A percentile compares a stretch with the other conserved stretches of the same genome.
phyloP scores from a whole-genome alignment of 768 basidiomycete genomes.

The Kwoniella mangroviensis region DNA sequence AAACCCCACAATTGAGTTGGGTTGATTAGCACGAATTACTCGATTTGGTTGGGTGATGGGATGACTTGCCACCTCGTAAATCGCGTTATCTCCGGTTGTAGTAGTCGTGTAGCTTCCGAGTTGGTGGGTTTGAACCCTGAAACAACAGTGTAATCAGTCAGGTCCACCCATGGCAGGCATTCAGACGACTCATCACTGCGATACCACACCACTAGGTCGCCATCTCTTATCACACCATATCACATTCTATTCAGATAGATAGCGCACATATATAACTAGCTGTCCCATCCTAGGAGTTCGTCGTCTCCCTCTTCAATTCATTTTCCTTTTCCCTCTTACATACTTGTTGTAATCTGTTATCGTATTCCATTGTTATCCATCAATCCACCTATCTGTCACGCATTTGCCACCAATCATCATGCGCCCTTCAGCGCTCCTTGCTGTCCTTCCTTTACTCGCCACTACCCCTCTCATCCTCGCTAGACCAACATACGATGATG shows the following conservation, averaged over 20 bases:
- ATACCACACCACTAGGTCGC: background rate
- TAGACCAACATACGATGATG: conserved; percentile 18
- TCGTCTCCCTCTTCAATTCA: conserved; percentile 3
- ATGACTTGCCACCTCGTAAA: background rate
- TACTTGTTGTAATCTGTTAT: background rate
- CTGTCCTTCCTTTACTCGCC: conserved; percentile 54
- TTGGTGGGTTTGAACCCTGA: background rate
- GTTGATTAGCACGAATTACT: background rate
- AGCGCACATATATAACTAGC: conserved; percentile 3
- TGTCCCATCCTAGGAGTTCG: background rate
- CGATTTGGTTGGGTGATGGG: conserved; percentile 10
- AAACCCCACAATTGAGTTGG: background rate
- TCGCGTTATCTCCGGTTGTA: conserved; percentile 25
- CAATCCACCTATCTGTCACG: background rate
- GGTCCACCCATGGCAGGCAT: background rate
- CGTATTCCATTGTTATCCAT: background rate
- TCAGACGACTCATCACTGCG: conserved; percentile 9
- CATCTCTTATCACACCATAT: conserved; percentile 19
- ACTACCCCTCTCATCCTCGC: conserved; percentile 40
- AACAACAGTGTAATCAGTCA: conserved; percentile 2
- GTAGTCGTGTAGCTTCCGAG: conserved; percentile 7
- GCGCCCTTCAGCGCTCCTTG: conserved; percentile 50
- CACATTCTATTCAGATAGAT: conserved; percentile 1
- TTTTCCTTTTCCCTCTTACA: background rate
- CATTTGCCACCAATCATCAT: conserved; percentile 37